Base-by-base conservation (phyloP, 148 eudicot genomes). In the Spergularia bocconei region DNA sequence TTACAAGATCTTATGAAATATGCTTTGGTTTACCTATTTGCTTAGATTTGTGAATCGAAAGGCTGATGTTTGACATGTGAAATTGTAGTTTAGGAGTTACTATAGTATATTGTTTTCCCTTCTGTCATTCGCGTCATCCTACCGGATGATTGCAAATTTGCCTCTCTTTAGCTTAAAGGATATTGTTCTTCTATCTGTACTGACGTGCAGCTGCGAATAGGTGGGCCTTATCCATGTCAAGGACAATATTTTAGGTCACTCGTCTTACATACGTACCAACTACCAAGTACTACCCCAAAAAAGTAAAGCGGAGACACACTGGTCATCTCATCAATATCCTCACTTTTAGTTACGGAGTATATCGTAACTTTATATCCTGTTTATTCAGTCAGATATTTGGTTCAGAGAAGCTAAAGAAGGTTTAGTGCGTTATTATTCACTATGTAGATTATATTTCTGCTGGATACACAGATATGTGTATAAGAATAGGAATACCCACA, bases 1-100 rank as follows among this genome's bases (percentile, higher is more conserved):
- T 74, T 39, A 19, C 47, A 33, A 15, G 4, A 17, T 38, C 25
- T 75, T 59, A 57, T 75, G 48, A 11, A 69, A 15, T 79, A 48
- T 56, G 12, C 15, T 69, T 52, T 14, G 14, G 53, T 25, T 6
- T 20, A 58, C 12, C 17, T 38, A 50, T 59, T 44, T 80, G 7
- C 19, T 53, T n/a, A 63, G 14, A 10, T 39, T 72, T 56, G 58
- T 29, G 44, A 14, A 25, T 56, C 41, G 33, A 25, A 17, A 44
- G 15, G 7, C 8, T 62, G 33, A 11, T 62, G 53, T 33, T 13
- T 17, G 38, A 39, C 29, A n/a, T 59, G 13, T 56, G 38, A 53
- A 53, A 19, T 56, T 55, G 39, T 21, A 15, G 52, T 47, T 68
- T 69, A 13, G 58, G 25, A 29, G 19, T 58, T 13, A 17, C 64